These are phyloP conservation scores for Vanilla planifolia DNA, from an alignment of 106 monocot species.

Conservation along the genomic window DNA sequence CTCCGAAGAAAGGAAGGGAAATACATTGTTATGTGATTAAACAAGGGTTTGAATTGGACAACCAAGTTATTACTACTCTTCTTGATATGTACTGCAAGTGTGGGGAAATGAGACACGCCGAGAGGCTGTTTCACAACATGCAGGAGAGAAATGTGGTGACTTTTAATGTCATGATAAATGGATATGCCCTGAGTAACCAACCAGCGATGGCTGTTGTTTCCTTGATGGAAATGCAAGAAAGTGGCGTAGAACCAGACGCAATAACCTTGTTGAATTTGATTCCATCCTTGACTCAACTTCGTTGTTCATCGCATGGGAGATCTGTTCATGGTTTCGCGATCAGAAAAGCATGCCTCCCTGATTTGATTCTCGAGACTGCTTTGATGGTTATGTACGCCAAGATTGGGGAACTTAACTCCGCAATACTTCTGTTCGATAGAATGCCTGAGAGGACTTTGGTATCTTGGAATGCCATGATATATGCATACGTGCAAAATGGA, in stretches of 20 bases:
- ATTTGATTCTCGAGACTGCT: constrained; percentile 54
- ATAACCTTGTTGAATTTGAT: constrained; percentile 71
- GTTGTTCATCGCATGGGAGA: constrained; percentile 25
- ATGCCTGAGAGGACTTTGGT: constrained; percentile 59
- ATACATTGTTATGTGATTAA: constrained; percentile 54
- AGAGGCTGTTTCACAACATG: constrained; percentile 33
- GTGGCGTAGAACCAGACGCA: constrained; percentile 21
- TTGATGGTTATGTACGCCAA: constrained; percentile 61
- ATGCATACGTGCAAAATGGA: constrained; percentile 48
- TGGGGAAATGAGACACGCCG: constrained; percentile 33
- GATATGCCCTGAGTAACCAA: constrained; percentile 46
- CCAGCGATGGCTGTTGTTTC: constrained; percentile 30
- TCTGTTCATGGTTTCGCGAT: constrained; percentile 56
- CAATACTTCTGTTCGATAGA: constrained; percentile 36
- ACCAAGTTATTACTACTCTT: constrained; percentile 44
- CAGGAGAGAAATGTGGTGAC: constrained; percentile 32
- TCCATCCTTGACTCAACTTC: constrained; percentile 28
- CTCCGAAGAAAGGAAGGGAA: constrained; percentile 39
- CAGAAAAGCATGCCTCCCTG: constrained; percentile 49
- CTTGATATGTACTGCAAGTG: constrained; percentile 87
- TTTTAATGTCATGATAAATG: constrained; percentile 71
- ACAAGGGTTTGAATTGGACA: constrained; percentile 27
- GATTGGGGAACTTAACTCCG: constrained; percentile 37
- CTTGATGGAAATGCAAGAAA: constrained; percentile 34
- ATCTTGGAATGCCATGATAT: constrained; percentile 73